A percentile compares a stretch with the other conserved stretches of the same genome.
Evolutionary conservation across 352 stramenopile genomes (phyloP).

Genomic region (Phytophthora melonis): DNA sequence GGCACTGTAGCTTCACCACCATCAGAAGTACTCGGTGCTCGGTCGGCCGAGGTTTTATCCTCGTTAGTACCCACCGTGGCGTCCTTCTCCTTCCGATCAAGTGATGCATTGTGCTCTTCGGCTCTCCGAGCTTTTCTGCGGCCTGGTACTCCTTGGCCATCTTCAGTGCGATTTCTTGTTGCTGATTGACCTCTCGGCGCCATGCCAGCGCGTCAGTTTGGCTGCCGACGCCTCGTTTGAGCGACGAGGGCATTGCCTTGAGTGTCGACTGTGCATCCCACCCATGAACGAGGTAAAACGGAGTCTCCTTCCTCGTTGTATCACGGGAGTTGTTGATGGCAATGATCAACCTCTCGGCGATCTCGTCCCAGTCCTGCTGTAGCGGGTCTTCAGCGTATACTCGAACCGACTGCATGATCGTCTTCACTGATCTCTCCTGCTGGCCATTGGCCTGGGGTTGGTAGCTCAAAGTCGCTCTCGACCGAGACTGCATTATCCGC

Average conservation of each 20-base stretch:
- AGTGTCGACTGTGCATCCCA: neutral
- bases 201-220: too few species aligned
- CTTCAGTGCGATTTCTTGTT: too few species aligned
- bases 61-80: too few species aligned
- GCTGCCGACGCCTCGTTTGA: too few species aligned
- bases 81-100: too few species aligned
- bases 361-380: neutral
- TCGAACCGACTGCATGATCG: neutral
- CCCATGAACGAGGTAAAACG: constrained; percentile 4
- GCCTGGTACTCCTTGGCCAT: too few species aligned
- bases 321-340: constrained; percentile 4
- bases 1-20: too few species aligned
- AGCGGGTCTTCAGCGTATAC: constrained; percentile 5
- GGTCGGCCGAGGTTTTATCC: too few species aligned
- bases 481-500: neutral
- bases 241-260: neutral
- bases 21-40: too few species aligned
- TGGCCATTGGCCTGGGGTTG: neutral
- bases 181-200: too few species aligned
- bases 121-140: too few species aligned
- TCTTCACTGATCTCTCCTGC: constrained; percentile 10
- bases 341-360: neutral
- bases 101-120: too few species aligned
- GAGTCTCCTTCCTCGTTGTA: neutral
- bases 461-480: neutral